A percentile compares a stretch with the other conserved stretches of the same genome.
Evolutionary conservation across 768 basidiomycete genomes (phyloP).

Genomic region (Suillus subalutaceus): DNA sequence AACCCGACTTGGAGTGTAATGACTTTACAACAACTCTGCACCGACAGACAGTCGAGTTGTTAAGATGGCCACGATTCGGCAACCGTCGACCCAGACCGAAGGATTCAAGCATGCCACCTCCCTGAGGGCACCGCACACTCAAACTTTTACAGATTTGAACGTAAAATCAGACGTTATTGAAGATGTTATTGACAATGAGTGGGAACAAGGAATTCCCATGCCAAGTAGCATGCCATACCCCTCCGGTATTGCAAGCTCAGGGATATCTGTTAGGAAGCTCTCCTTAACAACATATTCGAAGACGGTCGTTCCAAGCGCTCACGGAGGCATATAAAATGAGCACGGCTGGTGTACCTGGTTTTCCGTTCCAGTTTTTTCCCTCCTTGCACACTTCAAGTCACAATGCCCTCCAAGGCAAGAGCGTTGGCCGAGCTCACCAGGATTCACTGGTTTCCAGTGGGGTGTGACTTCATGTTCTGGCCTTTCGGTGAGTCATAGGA

Average conservation of each 20-base stretch:
- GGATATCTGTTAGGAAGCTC: no score
- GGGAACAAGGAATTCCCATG: no score
- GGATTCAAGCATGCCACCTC: background rate
- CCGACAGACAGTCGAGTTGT: background rate
- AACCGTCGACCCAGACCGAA: background rate
- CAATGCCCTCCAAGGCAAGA: constrained; percentile 5
- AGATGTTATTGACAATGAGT: no score
- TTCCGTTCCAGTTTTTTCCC: background rate
- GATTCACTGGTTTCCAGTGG: constrained; percentile 6
- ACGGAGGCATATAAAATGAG: background rate
- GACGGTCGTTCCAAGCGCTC: no score
- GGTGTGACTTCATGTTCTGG: constrained; percentile 1
- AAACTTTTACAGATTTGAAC: no score
- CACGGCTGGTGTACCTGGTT: background rate
- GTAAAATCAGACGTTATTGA: constrained; percentile 52
- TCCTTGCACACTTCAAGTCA: background rate
- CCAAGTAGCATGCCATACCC: no score
- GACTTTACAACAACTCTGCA: background rate
- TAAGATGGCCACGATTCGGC: background rate
- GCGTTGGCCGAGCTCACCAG: background rate
- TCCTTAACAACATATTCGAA: no score
- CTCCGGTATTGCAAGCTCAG: no score
- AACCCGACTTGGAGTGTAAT: background rate
- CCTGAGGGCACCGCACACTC: no score
- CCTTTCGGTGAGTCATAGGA: background rate